Base-by-base conservation (phyloP, 192 early-diverging fungal genomes). In the Rhizoclosmatium sp. region DNA sequence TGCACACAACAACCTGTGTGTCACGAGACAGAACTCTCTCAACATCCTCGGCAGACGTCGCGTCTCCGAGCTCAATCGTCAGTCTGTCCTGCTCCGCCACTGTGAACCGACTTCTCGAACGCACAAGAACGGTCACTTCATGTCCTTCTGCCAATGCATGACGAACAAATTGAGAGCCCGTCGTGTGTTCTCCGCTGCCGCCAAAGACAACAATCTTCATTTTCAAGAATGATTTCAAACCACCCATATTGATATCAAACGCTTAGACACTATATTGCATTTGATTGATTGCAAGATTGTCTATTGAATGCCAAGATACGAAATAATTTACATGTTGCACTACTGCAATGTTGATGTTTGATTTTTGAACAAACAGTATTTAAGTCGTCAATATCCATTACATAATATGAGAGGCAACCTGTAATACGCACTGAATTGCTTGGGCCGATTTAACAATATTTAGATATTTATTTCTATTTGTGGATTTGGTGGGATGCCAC, bases 171-270 rank as follows among this genome's bases (percentile, higher is more conserved):
- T 68, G 40, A 10, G 65, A 16, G 12, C 65, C 65, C 10, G 65
- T 68, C 12, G 40, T 68, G 5, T 21, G 3, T 16, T 14, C 46
- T 10, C 65, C 65, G 7, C 9, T 16, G 9, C 39, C 23, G 9
- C 65, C 65, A 46, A 68, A 68, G 16, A 68, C 65, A 16, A 45
- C 21, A 10, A 68, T 21, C 21, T 64, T 64, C 61, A 64, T 64
- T 64, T 64, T 40, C n/a, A n/a, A 58, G n/a, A n/a, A 16, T 58
- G 10, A n/a, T 58, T 58, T n/a, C 54, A 58, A 10, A 16, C 54
- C n/a, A 16, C 54, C 54, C 54, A 31, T 31, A 31, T 31, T 31
- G 31, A 31, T 31, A 31, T 31, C 31, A 31, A 31, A 31, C 31
- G 31, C 31, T 31, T 31, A 31, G 31, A 31, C 31, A 31, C 31